Evolutionary conservation across 768 basidiomycete genomes (phyloP), one percentile per base, ranked within the genome.

Genomic region (Tremella fuciformis): DNA sequence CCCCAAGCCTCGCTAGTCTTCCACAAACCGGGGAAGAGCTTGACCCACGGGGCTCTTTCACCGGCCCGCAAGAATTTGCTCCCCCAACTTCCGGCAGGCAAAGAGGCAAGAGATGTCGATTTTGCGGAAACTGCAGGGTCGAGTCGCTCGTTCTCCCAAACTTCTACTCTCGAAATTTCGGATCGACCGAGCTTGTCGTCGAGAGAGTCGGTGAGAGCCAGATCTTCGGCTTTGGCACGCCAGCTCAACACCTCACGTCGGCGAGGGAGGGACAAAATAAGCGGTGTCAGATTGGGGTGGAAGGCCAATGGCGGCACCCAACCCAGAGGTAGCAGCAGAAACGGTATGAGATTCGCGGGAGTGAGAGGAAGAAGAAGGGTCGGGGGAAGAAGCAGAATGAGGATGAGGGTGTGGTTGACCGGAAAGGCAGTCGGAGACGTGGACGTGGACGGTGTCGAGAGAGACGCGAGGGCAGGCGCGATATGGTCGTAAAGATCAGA

Each of bases 141-240:
- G 22, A 77, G 47, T n/a, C 75, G 59, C 53, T 77, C 68, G 49
- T 75, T 73, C 57, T 77, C 75, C 71, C 71, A 75, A 44, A 77
- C 75, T 50, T 74, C 61, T 6, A 77, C 75, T 38, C 63, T 58
- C 3, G 54, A 19, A 9, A 77, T 64, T 19, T 59, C 53, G 25
- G 56, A 50, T 15, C 58, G 52, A 3, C 72, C 71, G 26, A 77
- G 59, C 22, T 62, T 52, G 55, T 75, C 72, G 16, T 64, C 57
- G 2, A 77, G 57, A 1, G 63, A 49, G 57, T 77, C 75, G 38
- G 64, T 67, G 24, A 77, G 25, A 13, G 70, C 53, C 34, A 64
- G 38, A 2, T 59, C 40, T 39, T 75, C 74, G 9, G 65, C 13
- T 13, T 52, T 48, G 0, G 64, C 59, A 19, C 69, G 44, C 3